Conservation (phyloP, 345 rosid genomes). For the Bretschneidera sinensis region DNA sequence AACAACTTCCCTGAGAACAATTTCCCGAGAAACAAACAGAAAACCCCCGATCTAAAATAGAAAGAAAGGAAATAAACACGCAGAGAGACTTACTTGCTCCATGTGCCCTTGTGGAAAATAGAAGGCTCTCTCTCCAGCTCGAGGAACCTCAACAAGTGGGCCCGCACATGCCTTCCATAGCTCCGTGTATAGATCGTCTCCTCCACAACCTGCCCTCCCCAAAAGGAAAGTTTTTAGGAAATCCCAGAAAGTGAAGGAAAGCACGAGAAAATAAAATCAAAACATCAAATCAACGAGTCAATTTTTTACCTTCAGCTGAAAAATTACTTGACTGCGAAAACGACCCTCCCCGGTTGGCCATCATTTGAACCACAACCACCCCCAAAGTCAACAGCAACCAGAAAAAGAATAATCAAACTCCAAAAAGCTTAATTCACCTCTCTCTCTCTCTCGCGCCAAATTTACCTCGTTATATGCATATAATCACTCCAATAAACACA, state of each 20-base stretch:
- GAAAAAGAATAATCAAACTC: conserved; percentile 4
- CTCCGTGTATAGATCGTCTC: conserved; percentile 56
- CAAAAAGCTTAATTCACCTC: background rate
- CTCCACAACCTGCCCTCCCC: conserved; percentile 25
- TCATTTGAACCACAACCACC: conserved; percentile 25
- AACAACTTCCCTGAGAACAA: no score
- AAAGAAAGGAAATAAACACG: background rate
- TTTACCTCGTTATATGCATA: conserved; percentile 17
- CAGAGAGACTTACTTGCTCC: conserved; percentile 61
- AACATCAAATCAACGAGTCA: background rate
- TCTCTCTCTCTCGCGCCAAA: background rate
- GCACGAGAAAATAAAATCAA: background rate
- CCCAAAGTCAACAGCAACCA: conserved; percentile 11
- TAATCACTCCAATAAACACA: conserved; percentile 5
- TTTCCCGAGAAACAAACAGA: conserved; percentile 9
- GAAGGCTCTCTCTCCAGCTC: conserved; percentile 49
- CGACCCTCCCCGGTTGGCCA: conserved; percentile 49
- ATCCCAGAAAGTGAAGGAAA: conserved; percentile 12
- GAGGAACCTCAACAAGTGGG: conserved; percentile 74
- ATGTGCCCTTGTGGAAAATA: conserved; percentile 97
- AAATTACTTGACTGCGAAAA: conserved; percentile 28
- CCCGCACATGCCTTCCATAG: conserved; percentile 91
- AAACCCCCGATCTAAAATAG: conserved; percentile 16
- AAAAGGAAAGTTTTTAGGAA: conserved; percentile 9
- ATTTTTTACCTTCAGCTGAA: conserved; percentile 22